Evolutionary conservation across 805 yeast species (phyloP).

Genomic region (Lipomyces mesembrius): DNA sequence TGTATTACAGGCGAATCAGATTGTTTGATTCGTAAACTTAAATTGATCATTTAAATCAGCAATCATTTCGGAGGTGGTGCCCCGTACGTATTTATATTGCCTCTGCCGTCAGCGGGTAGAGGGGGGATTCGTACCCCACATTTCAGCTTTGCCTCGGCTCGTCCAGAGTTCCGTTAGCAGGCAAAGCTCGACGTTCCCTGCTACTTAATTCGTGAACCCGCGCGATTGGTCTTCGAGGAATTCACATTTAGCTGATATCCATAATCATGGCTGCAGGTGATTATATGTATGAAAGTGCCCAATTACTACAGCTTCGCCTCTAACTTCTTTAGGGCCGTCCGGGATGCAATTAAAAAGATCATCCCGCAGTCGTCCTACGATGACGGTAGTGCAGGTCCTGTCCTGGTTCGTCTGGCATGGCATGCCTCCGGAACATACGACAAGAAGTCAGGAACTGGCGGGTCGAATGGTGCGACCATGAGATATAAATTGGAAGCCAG

Average conservation of each 20-base stretch:
- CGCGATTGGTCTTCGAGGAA: too few species aligned
- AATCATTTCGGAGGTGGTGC: too few species aligned
- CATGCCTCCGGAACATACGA: constrained; percentile 82
- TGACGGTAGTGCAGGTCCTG: constrained; percentile 74
- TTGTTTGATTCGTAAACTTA: not conserved
- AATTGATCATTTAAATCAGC: too few species aligned
- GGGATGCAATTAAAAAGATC: constrained; percentile 47
- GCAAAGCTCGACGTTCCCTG: too few species aligned
- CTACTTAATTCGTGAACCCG: too few species aligned
- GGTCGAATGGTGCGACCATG: constrained; percentile 74
- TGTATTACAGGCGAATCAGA: not conserved
- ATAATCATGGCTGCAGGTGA: constrained; percentile 16
- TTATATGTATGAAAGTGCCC: constrained; percentile 21
- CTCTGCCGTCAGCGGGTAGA: too few species aligned
- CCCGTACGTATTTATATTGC: too few species aligned
- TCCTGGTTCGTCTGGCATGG: constrained; percentile 76
- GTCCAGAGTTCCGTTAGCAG: too few species aligned
- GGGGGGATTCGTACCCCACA: too few species aligned
- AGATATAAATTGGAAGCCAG: constrained; percentile 55
- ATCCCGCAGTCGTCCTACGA: constrained; percentile 58
- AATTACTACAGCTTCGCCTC: not conserved
- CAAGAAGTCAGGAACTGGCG: constrained; percentile 49
- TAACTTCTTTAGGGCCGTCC: constrained; percentile 40
- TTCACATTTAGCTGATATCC: not conserved
- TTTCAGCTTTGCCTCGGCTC: too few species aligned